phyloP scores from a whole-genome alignment of 495 filamentous ascomycete species.

The Bryoglossum gracile region DNA sequence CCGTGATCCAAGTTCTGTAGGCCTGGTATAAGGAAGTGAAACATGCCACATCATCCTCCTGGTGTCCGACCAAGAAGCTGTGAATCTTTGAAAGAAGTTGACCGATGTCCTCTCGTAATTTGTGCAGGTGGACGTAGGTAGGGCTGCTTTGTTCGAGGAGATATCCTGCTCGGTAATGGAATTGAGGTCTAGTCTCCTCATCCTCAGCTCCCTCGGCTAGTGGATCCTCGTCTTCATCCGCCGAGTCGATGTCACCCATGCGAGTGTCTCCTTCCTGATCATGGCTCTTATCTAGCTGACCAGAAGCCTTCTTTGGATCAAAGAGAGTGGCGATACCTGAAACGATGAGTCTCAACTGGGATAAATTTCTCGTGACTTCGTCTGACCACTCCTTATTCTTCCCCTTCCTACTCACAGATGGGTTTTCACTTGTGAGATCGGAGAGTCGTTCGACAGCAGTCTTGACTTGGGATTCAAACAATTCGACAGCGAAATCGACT shows the following conservation, averaged over 20 bases:
- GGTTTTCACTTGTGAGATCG: constrained; percentile 69
- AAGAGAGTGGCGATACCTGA: constrained; percentile 87
- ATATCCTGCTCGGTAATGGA: constrained; percentile 82
- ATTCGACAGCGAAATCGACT: constrained; percentile 77
- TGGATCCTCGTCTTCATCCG: constrained; percentile 51
- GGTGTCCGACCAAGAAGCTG: constrained; percentile 69
- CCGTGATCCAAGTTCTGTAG: constrained; percentile 93
- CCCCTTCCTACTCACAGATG: constrained; percentile 84
- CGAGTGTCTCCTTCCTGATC: constrained; percentile 33
- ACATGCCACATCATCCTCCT: constrained; percentile 92
- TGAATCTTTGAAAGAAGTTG: constrained; percentile 76
- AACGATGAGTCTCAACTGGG: constrained; percentile 74
- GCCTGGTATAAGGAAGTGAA: constrained; percentile 89
- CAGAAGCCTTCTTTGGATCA: constrained; percentile 64
- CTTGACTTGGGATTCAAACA: constrained; percentile 75
- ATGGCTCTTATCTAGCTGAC: constrained; percentile 28
- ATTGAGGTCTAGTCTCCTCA: constrained; percentile 71
- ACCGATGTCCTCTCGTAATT: constrained; percentile 72
- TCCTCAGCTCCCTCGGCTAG: constrained; percentile 68
- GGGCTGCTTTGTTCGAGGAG: constrained; percentile 51
- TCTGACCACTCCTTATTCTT: constrained; percentile 98
- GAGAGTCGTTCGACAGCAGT: constrained; percentile 49
- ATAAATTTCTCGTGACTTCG: constrained; percentile 83
- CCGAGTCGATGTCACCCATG: constrained; percentile 35
- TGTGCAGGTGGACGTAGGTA: constrained; percentile 70